These are phyloP conservation scores for Zasmidium citrigriseum DNA, from an alignment of 2,329 filamentous ascomycete genomes.

Conservation along the genomic window DNA sequence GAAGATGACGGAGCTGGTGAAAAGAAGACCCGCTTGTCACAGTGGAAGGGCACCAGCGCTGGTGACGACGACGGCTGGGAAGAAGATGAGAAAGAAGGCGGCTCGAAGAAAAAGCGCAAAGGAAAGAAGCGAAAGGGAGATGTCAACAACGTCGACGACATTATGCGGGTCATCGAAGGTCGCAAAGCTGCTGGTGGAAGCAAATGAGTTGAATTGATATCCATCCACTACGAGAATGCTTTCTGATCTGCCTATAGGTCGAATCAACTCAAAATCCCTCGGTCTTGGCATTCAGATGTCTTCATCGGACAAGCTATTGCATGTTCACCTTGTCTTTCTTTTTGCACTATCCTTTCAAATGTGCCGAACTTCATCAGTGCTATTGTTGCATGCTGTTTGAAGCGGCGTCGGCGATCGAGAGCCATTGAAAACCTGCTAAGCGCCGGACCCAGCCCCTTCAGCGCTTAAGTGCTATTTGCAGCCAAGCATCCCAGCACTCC, in stretches of 20 bases:
- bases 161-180: constrained; percentile 37
- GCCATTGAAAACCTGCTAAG: constrained; percentile 3
- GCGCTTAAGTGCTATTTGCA: constrained; percentile 2
- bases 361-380: too few species aligned
- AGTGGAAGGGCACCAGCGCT: constrained; percentile 59
- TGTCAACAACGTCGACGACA: constrained; percentile 34
- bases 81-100: constrained; percentile 62
- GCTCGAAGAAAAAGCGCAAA: constrained; percentile 72
- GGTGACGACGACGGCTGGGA: constrained; percentile 51
- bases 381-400: background rate
- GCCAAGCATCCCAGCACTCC: background rate
- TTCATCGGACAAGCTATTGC: too few species aligned
- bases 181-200: constrained; percentile 25
- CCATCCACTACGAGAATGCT: background rate
- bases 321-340: too few species aligned
- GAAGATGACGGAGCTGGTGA: constrained; percentile 67
- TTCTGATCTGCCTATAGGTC: background rate
- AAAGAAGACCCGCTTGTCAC: constrained; percentile 65
- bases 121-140: constrained; percentile 62
- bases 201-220: constrained; percentile 25
- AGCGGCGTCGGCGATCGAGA: background rate
- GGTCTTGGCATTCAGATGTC: background rate
- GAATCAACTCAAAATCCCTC: background rate
- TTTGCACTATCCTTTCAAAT: too few species aligned
- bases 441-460: constrained; percentile 1